Conservation (phyloP, 2,329 filamentous ascomycete species). For the Pseudogymnoascus sp. region DNA sequence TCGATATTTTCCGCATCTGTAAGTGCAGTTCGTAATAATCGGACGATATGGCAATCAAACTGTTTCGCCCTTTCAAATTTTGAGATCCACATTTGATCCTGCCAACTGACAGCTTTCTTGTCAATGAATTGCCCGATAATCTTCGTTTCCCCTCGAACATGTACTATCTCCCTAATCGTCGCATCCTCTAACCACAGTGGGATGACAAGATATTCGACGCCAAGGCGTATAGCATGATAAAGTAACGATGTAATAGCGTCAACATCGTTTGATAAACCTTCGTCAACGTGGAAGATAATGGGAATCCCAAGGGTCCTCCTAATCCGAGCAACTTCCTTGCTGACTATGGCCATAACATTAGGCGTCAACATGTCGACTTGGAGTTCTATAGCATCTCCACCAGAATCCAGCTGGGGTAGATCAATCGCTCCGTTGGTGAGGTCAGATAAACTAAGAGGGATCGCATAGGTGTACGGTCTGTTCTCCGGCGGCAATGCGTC, state of each 20-base stretch:
- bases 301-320: constrained; percentile 49
- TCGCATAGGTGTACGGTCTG: constrained; percentile 58
- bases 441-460: constrained; percentile 53
- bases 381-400: constrained; percentile 53
- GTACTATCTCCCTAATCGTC: neutral
- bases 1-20: constrained; percentile 19
- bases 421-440: constrained; percentile 45
- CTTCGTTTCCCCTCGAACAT: neutral
- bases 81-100: neutral
- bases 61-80: constrained; percentile 1
- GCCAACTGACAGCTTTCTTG: neutral
- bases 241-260: constrained; percentile 35
- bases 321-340: constrained; percentile 49
- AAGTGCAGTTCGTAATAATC: constrained; percentile 37
- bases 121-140: neutral
- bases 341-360: constrained; percentile 42
- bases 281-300: constrained; percentile 51
- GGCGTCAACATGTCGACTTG: constrained; percentile 51
- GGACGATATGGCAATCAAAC: constrained; percentile 33
- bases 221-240: constrained; percentile 56
- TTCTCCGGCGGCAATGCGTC: constrained; percentile 52
- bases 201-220: constrained; percentile 54
- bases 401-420: constrained; percentile 47
- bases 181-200: neutral
- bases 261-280: constrained; percentile 19